These are phyloP conservation scores for Trichosporon coremiiforme DNA, from an alignment of 1,284 basidiomycete genomes.

Conservation along the genomic window DNA sequence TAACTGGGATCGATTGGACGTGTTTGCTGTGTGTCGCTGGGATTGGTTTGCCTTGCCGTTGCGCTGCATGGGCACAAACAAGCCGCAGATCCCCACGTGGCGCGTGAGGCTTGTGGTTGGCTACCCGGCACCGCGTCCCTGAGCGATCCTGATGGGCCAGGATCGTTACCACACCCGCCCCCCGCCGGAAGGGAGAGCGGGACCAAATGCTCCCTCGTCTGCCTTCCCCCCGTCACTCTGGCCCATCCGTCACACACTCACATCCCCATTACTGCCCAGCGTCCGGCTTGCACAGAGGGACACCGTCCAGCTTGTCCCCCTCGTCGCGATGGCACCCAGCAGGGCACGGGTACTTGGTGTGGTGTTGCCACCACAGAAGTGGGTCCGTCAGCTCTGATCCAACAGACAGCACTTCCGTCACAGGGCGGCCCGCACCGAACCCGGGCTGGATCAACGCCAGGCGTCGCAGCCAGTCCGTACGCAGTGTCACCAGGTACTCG, in stretches of 20 bases:
- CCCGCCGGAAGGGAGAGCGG: constrained; percentile 4
- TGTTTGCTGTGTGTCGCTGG: background rate
- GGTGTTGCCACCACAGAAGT: constrained; percentile 14
- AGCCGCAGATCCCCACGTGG: constrained; percentile 9
- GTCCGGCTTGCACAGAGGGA: constrained; percentile 8
- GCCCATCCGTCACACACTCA: background rate
- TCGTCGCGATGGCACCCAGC: background rate
- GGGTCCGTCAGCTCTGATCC: constrained; percentile 6
- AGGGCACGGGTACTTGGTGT: background rate
- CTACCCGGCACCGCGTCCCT: background rate
- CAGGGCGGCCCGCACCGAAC: constrained; percentile 5
- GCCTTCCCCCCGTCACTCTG: no score
- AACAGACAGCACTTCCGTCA: constrained; percentile 1
- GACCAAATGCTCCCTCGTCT: background rate
- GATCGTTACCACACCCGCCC: constrained; percentile 1
- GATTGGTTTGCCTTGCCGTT: no score
- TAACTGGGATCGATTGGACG: background rate
- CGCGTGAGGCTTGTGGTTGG: background rate
- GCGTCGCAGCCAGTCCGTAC: constrained; percentile 16
- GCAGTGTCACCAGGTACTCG: constrained; percentile 20
- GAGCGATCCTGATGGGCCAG: background rate
- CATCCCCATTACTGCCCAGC: background rate
- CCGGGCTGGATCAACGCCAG: constrained; percentile 17
- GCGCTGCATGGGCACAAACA: background rate
- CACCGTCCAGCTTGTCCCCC: background rate